Conservation (phyloP, 2,329 filamentous ascomycete species). For the Exophiala aquamarina region DNA sequence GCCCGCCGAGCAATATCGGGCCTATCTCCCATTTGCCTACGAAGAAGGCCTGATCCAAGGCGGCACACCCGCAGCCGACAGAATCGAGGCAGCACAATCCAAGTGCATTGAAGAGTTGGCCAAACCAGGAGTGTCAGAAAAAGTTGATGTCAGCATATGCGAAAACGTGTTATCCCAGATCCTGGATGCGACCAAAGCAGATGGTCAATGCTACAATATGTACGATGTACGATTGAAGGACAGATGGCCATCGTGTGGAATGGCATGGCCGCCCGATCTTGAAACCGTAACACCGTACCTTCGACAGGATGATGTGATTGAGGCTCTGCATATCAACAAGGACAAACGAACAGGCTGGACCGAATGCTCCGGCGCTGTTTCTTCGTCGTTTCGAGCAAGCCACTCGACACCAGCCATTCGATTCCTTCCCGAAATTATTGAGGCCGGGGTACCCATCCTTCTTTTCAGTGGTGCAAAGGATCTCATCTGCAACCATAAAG, state of each 20-base stretch:
- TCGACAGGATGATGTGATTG: slow-evolving; percentile 72
- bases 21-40: slow-evolving; percentile 81
- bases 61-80: slow-evolving; percentile 62
- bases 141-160: slow-evolving; percentile 70
- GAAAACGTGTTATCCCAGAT: slow-evolving; percentile 75
- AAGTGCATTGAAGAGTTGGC: slow-evolving; percentile 65
- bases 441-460: slow-evolving; percentile 70
- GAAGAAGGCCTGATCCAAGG: slow-evolving; percentile 70
- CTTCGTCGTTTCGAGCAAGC: slow-evolving; percentile 65
- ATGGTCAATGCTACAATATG: slow-evolving; percentile 80
- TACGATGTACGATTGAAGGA: slow-evolving; percentile 91
- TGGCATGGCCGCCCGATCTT: slow-evolving; percentile 97
- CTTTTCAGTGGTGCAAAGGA: slow-evolving; percentile 94
- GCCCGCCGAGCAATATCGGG: slow-evolving; percentile 81
- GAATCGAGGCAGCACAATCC: slow-evolving; percentile 67
- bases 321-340: slow-evolving; percentile 77
- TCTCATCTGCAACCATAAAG: slow-evolving; percentile 94
- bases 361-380: slow-evolving; percentile 83
- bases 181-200: slow-evolving; percentile 63
- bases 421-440: slow-evolving; percentile 75
- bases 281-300: slow-evolving; percentile 77
- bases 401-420: slow-evolving; percentile 72
- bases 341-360: slow-evolving; percentile 86
- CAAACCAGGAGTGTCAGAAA: slow-evolving; percentile 56
- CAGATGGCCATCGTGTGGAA: slow-evolving; percentile 79